These are phyloP conservation scores for Paraphoma chrysanthemicola DNA, from an alignment of 2,329 filamentous ascomycete species.

Conservation along the genomic window DNA sequence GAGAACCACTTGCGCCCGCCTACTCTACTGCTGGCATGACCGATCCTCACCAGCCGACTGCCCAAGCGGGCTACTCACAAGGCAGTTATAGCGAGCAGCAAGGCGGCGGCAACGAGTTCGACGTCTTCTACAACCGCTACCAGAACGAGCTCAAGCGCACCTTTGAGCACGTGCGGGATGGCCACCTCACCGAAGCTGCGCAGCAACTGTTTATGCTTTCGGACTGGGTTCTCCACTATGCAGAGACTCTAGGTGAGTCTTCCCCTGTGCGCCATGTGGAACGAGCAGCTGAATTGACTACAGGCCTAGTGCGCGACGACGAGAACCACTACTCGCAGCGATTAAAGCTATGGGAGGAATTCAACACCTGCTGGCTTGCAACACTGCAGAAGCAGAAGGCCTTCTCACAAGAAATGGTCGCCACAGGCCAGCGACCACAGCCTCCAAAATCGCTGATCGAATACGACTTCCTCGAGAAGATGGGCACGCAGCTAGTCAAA, in stretches of 20 bases:
- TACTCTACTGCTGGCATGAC: conserved; percentile 60
- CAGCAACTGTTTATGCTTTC: conserved; percentile 67
- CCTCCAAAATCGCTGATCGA: conserved; percentile 71
- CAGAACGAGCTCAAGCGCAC: conserved; percentile 65
- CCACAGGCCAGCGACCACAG: conserved; percentile 64
- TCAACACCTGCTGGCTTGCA: conserved; percentile 90
- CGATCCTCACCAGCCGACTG: conserved; percentile 54
- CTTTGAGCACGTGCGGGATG: conserved; percentile 73
- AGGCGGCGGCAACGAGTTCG: conserved; percentile 59
- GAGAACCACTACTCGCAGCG: conserved; percentile 76
- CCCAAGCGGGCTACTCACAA: conserved; percentile 49
- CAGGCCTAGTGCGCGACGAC: conserved; percentile 86
- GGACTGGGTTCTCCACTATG: conserved; percentile 71
- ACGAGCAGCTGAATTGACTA: conserved; percentile 52
- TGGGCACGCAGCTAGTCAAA: conserved; percentile 82
- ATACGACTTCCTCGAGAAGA: conserved; percentile 72
- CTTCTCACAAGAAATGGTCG: conserved; percentile 66
- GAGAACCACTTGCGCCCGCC: conserved; percentile 57
- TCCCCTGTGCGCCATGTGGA: conserved; percentile 20
- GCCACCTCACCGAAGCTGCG: conserved; percentile 66
- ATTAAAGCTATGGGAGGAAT: conserved; percentile 88
- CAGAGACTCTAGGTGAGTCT: conserved; percentile 69
- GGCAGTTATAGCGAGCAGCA: conserved; percentile 41
- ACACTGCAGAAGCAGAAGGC: conserved; percentile 85
- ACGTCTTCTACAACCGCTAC: conserved; percentile 72